Conservation (phyloP, 805 yeast species). For the Teunomyces kruisii region DNA sequence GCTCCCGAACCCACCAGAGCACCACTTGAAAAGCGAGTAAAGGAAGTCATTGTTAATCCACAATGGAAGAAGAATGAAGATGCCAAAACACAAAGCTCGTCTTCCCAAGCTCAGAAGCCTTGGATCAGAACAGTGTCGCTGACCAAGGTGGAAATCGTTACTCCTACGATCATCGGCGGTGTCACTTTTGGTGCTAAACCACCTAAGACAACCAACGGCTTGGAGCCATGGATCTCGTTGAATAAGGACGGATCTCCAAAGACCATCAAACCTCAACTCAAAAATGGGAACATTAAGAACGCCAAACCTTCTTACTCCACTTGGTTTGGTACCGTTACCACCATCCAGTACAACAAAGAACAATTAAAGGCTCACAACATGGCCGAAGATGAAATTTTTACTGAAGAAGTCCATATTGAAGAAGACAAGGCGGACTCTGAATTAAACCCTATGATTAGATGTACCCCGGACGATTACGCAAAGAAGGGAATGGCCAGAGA, state of each 20-base stretch:
- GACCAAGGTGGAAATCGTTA: slow-evolving; percentile 51
- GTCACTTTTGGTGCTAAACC: slow-evolving; percentile 68
- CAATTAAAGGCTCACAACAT: slow-evolving; percentile 72
- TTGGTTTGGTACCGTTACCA: slow-evolving; percentile 70
- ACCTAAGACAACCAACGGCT: slow-evolving; percentile 65
- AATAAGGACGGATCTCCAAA: slow-evolving; percentile 77
- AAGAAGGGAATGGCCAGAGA: slow-evolving; percentile 62
- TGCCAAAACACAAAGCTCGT: slow-evolving; percentile 6
- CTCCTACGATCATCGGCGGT: slow-evolving; percentile 63
- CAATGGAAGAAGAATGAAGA: slow-evolving; percentile 25
- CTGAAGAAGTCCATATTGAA: slow-evolving; percentile 53
- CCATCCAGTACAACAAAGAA: slow-evolving; percentile 55
- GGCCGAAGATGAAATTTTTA: slow-evolving; percentile 57
- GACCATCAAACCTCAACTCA: slow-evolving; percentile 73
- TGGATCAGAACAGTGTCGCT: slow-evolving; percentile 75
- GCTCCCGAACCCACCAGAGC: slow-evolving; percentile 12
- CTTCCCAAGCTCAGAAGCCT: slow-evolving; percentile 44
- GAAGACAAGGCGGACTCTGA: slow-evolving; percentile 75
- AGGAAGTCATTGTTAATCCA: slow-evolving; percentile 29
- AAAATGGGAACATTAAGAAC: slow-evolving; percentile 67
- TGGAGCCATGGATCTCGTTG: slow-evolving; percentile 79
- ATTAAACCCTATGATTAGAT: slow-evolving; percentile 77
- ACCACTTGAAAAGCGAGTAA: slow-evolving; percentile 26
- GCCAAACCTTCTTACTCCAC: slow-evolving; percentile 73
- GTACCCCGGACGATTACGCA: slow-evolving; percentile 76